Evolutionary conservation across 2,329 filamentous ascomycete species (phyloP).

Genomic region (Cladophialophora carrionii): DNA sequence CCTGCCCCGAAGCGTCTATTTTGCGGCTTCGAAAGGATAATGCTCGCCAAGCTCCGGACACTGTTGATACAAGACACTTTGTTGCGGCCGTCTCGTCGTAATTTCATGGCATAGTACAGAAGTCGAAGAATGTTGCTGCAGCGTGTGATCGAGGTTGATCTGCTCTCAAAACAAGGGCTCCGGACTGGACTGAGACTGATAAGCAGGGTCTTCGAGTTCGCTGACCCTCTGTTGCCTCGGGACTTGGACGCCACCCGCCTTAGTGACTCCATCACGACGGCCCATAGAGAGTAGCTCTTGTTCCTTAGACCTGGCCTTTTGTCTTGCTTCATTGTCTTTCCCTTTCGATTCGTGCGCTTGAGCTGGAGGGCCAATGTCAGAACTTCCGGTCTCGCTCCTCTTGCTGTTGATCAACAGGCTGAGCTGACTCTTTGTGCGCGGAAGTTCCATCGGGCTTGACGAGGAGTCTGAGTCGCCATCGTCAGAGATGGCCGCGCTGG

Average conservation of each 20-base stretch:
- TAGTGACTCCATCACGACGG: conserved; percentile 34
- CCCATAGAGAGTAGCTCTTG: conserved; percentile 36
- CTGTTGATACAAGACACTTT: conserved; percentile 25
- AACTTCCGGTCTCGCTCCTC: conserved; percentile 30
- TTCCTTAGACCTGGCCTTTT: conserved; percentile 27
- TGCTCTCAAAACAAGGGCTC: conserved; percentile 31
- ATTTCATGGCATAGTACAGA: conserved; percentile 22
- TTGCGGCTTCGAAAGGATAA: background rate
- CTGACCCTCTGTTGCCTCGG: conserved; percentile 32
- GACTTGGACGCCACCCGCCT: conserved; percentile 36
- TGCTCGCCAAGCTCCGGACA: background rate
- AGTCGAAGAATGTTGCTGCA: background rate
- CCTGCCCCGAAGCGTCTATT: background rate
- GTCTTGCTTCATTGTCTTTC: conserved; percentile 26
- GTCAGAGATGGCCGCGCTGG: conserved; percentile 20
- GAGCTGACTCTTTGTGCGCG: conserved; percentile 38
- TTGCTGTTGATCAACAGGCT: conserved; percentile 39
- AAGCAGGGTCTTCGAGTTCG: conserved; percentile 25
- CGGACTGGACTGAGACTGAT: conserved; percentile 26
- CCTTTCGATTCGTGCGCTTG: conserved; percentile 21
- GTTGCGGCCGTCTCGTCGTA: conserved; percentile 22
- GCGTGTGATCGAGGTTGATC: conserved; percentile 4
- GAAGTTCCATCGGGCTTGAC: conserved; percentile 26
- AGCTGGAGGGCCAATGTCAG: conserved; percentile 26
- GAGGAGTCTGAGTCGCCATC: conserved; percentile 24